A percentile compares a stretch with the other conserved stretches of the same genome.
These are phyloP conservation scores for Leccinum fallax DNA, from an alignment of 1,284 basidiomycete species.

Conservation along the genomic window DNA sequence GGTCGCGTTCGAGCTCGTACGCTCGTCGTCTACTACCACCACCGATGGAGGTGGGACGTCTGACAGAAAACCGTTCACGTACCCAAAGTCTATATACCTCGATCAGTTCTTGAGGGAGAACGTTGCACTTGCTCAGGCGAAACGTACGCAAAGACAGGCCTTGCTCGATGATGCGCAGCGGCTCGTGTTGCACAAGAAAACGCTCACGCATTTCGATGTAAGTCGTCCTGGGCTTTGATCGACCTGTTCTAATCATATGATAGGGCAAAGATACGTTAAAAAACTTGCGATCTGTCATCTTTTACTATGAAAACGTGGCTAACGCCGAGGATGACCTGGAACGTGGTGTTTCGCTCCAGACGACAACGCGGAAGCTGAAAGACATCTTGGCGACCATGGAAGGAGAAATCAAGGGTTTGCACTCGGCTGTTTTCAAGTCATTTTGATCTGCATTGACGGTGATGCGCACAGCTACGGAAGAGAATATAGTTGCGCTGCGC, in stretches of 20 bases:
- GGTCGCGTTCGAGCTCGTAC: conserved; percentile 58
- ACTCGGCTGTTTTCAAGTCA: neutral
- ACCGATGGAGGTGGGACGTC: conserved; percentile 28
- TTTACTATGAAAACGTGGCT: conserved; percentile 73
- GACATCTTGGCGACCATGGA: conserved; percentile 54
- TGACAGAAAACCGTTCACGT: conserved; percentile 54
- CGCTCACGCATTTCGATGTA: conserved; percentile 58
- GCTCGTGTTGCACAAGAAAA: conserved; percentile 47
- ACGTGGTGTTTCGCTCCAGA: conserved; percentile 46
- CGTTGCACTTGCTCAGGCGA: conserved; percentile 49
- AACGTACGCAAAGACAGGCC: conserved; percentile 46
- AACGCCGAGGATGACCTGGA: conserved; percentile 46
- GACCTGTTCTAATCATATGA: neutral
- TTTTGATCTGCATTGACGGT: neutral
- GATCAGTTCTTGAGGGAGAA: conserved; percentile 71
- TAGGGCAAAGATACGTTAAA: conserved; percentile 64
- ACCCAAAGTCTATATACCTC: conserved; percentile 64
- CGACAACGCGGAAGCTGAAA: conserved; percentile 51
- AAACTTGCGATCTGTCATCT: conserved; percentile 57
- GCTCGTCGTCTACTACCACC: conserved; percentile 12
- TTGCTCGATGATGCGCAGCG: conserved; percentile 49
- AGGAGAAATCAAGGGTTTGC: conserved; percentile 54
- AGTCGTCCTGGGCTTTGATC: conserved; percentile 20
- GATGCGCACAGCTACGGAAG: conserved; percentile 50
- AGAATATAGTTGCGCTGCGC: conserved; percentile 47